These are phyloP conservation scores for Candida tallmaniae DNA, from an alignment of 805 yeast genomes.

Conservation along the genomic window DNA sequence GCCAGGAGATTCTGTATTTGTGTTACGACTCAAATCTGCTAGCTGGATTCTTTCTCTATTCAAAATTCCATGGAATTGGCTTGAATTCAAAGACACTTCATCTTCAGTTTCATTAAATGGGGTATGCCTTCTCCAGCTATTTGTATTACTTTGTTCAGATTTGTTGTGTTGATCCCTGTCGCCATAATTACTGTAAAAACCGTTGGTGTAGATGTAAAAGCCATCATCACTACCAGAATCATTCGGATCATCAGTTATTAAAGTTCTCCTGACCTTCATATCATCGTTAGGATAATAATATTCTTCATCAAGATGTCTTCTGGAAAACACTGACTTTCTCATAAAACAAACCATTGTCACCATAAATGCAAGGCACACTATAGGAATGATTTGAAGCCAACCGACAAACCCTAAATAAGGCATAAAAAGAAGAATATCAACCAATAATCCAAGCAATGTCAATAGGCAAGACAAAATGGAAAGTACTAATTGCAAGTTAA, in stretches of 20 bases:
- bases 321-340: slow-evolving; percentile 59
- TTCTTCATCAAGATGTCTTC: slow-evolving; percentile 36
- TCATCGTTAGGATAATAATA: slow-evolving; percentile 28
- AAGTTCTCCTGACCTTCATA: slow-evolving; percentile 25
- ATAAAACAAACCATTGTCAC: slow-evolving; percentile 67
- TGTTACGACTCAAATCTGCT: slow-evolving; percentile 8
- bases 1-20: slow-evolving; percentile 1
- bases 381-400: slow-evolving; percentile 73
- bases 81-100: slow-evolving; percentile 13
- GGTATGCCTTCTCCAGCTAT: slow-evolving; percentile 17
- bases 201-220: slow-evolving; percentile 39
- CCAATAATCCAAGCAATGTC: slow-evolving; percentile 68
- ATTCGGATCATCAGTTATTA: slow-evolving; percentile 2
- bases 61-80: slow-evolving; percentile 7
- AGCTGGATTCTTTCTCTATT: slow-evolving; percentile 4
- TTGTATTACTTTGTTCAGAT: slow-evolving; percentile 11
- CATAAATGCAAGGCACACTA: slow-evolving; percentile 58
- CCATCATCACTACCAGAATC: slow-evolving; percentile 41
- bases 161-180: slow-evolving; percentile 13
- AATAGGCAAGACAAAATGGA: slow-evolving; percentile 67
- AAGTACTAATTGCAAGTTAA: slow-evolving; percentile 52
- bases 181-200: slow-evolving; percentile 28
- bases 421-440: slow-evolving; percentile 74
- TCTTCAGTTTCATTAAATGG: slow-evolving; percentile 11
- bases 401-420: slow-evolving; percentile 78